These are phyloP conservation scores for Nannizzia gypsea DNA, from an alignment of 2,329 filamentous ascomycete species.

Conservation along the genomic window DNA sequence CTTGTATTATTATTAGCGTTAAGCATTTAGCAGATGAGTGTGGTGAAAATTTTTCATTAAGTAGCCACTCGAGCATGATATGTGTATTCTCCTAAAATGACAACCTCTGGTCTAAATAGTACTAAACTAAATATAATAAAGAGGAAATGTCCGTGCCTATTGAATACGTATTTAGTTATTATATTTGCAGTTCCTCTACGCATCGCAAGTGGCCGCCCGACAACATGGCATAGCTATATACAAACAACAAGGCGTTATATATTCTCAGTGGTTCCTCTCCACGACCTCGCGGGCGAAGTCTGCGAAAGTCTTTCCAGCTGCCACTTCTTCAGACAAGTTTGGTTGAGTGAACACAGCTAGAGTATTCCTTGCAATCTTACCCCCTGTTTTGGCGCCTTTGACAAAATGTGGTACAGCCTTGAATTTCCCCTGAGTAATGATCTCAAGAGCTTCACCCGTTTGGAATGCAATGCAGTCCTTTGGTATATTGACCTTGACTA, in stretches of 20 bases:
- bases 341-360: conserved; percentile 95
- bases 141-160: neutral
- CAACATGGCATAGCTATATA: neutral
- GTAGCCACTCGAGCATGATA: no score
- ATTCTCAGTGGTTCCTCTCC: conserved; percentile 51
- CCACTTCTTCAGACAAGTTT: conserved; percentile 63
- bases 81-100: neutral
- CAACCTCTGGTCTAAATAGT: neutral
- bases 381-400: conserved; percentile 53
- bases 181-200: neutral
- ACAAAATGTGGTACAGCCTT: conserved; percentile 96
- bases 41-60: no score
- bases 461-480: conserved; percentile 89
- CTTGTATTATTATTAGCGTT: no score
- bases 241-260: neutral
- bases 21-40: no score
- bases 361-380: conserved; percentile 65
- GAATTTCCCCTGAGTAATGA: conserved; percentile 84
- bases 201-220: neutral
- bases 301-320: conserved; percentile 60
- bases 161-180: neutral
- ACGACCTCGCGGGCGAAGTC: conserved; percentile 70
- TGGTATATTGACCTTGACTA: conserved; percentile 87
- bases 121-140: neutral
- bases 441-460: conserved; percentile 81